These are phyloP conservation scores for Megacollybia marginata DNA, from an alignment of 768 basidiomycete species.

Conservation along the genomic window DNA sequence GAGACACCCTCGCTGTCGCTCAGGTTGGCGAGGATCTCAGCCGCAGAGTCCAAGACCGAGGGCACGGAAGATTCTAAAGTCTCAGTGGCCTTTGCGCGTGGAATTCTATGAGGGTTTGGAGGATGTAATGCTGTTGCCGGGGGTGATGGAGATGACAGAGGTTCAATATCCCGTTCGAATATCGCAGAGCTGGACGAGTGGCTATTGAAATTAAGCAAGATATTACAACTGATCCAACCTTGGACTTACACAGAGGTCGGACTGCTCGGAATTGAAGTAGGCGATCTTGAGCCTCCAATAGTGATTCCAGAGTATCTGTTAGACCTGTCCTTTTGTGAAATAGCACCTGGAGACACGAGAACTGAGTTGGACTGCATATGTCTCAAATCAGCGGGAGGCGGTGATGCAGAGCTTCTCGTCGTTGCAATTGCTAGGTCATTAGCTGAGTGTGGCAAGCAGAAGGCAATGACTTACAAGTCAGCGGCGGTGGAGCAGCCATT, in stretches of 20 bases:
- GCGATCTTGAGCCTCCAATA: constrained; percentile 54
- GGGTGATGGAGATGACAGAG: constrained; percentile 29
- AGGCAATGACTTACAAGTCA: too few species aligned
- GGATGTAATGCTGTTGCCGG: constrained; percentile 20
- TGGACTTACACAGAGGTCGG: constrained; percentile 67
- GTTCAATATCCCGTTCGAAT: constrained; percentile 88
- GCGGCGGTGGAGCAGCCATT: too few species aligned
- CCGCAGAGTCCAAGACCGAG: constrained; percentile 79
- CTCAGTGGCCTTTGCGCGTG: constrained; percentile 65
- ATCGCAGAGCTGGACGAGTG: constrained; percentile 85
- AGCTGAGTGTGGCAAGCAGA: too few species aligned
- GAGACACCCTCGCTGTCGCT: constrained; percentile 39
- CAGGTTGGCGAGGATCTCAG: constrained; percentile 52
- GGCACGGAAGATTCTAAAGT: constrained; percentile 76
- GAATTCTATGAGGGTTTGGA: constrained; percentile 64
- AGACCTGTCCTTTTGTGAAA: constrained; percentile 23
- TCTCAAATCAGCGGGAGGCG: constrained; percentile 40
- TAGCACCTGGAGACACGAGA: constrained; percentile 30
- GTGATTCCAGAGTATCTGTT: constrained; percentile 37
- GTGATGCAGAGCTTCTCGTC: constrained; percentile 2
- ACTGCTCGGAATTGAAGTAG: constrained; percentile 71
- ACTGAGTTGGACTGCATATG: constrained; percentile 46
- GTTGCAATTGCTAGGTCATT: too few species aligned
- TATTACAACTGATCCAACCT: background rate
- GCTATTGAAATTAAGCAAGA: constrained; percentile 2